Conservation (phyloP, 371 early-diverging fungal genomes). For the Hamiltosporidium magnivora region DNA sequence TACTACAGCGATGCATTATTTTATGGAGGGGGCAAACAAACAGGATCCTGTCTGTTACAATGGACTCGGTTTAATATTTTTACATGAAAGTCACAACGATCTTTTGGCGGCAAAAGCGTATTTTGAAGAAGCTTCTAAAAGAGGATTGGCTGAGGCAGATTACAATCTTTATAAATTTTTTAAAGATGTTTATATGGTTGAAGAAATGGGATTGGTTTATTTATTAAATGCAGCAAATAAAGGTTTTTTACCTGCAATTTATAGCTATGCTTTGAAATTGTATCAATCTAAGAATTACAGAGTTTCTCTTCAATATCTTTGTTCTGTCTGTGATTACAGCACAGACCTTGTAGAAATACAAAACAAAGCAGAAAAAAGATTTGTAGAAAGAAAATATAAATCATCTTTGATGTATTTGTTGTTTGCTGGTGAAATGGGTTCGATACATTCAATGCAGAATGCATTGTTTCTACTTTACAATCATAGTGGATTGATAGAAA, state of each 20-base stretch:
- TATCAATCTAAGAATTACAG: conserved; percentile 12
- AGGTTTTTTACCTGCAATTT: conserved; percentile 55
- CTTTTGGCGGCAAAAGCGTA: conserved; percentile 14
- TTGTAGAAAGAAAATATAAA: conserved; percentile 16
- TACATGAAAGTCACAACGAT: conserved; percentile 19
- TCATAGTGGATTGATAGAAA: conserved; percentile 18
- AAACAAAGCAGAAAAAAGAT: conserved; percentile 27
- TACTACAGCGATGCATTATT: conserved; percentile 52
- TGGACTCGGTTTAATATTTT: conserved; percentile 47
- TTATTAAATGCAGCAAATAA: conserved; percentile 36
- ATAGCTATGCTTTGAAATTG: conserved; percentile 33
- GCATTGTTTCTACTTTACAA: conserved; percentile 38
- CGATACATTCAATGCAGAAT: conserved; percentile 35
- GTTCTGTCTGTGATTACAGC: conserved; percentile 29
- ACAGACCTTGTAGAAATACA: conserved; percentile 22
- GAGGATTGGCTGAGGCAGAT: conserved; percentile 24
- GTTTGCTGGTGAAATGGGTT: conserved; percentile 39
- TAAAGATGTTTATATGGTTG: conserved; percentile 11
- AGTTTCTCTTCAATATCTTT: conserved; percentile 13
- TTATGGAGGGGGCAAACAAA: conserved; percentile 26
- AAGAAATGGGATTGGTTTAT: conserved; percentile 22
- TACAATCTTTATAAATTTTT: conserved; percentile 39
- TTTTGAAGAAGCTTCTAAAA: conserved; percentile 29
- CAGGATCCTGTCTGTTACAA: conserved; percentile 38
- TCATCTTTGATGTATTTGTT: conserved; percentile 31